phyloP scores from a whole-genome alignment of 2,329 filamentous ascomycete genomes.

The Parafenestella ontariensis region DNA sequence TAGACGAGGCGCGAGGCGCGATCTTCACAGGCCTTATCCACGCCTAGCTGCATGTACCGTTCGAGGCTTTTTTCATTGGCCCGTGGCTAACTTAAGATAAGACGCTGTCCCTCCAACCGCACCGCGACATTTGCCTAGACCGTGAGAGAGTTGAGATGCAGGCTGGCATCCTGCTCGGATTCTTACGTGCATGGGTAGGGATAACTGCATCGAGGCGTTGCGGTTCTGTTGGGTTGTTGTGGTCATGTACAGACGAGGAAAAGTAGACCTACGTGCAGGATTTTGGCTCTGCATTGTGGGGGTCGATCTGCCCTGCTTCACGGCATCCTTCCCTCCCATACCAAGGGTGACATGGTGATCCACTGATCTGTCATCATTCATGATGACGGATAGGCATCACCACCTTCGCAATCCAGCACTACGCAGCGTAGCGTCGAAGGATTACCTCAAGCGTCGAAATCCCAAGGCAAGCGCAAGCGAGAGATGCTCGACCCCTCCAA shows the following conservation, averaged over 20 bases:
- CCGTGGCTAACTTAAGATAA: slow-evolving; percentile 17
- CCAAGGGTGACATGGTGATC: neutral
- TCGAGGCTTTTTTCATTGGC: slow-evolving; percentile 15
- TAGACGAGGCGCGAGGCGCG: slow-evolving; percentile 9
- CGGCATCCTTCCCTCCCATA: neutral
- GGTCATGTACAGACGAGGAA: neutral
- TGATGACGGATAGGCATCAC: slow-evolving; percentile 14
- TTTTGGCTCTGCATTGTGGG: neutral
- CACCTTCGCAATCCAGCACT: neutral
- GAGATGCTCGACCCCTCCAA: neutral
- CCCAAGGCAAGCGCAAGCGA: slow-evolving; percentile 15
- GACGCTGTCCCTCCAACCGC: slow-evolving; percentile 12
- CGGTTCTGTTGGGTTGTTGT: neutral
- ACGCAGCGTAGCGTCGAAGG: neutral
- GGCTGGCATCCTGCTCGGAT: neutral
- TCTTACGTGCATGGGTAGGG: slow-evolving; percentile 1
- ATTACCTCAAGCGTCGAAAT: neutral
- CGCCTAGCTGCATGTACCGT: slow-evolving; percentile 5
- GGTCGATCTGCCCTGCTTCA: neutral
- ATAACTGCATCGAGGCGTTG: neutral
- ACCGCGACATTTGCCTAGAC: slow-evolving; percentile 7
- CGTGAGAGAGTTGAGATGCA: neutral
- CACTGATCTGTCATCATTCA: slow-evolving; percentile 8
- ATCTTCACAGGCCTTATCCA: slow-evolving; percentile 23
- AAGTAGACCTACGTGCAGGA: neutral